These are phyloP conservation scores for Ustilago hordei DNA, from an alignment of 1,284 basidiomycete species.

Conservation along the genomic window DNA sequence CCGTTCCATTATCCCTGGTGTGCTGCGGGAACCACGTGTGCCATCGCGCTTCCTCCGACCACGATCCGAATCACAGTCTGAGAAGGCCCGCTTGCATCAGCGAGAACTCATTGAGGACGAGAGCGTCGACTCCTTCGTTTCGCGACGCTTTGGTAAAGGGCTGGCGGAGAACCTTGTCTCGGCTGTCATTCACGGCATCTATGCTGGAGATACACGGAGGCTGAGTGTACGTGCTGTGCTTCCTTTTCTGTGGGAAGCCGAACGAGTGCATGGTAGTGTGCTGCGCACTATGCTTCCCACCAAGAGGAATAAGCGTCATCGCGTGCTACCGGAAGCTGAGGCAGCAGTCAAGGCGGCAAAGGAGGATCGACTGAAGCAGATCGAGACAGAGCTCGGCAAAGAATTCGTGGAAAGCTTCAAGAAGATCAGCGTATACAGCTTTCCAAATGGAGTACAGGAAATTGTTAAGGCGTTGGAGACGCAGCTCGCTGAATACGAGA, in stretches of 20 bases:
- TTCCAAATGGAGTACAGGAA: conserved; percentile 81
- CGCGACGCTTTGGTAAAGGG: conserved; percentile 79
- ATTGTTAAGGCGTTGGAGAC: conserved; percentile 76
- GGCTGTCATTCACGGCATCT: conserved; percentile 91
- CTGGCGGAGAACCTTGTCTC: conserved; percentile 83
- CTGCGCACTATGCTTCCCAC: conserved; percentile 75
- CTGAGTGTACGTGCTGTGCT: conserved; percentile 84
- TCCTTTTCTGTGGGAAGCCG: conserved; percentile 78
- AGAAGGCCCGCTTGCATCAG: conserved; percentile 62
- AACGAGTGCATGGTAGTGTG: conserved; percentile 79
- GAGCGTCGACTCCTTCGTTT: conserved; percentile 82
- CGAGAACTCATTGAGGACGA: conserved; percentile 75
- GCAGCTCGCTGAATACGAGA: conserved; percentile 72
- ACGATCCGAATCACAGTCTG: conserved; percentile 66
- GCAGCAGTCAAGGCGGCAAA: conserved; percentile 23
- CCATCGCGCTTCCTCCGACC: conserved; percentile 65
- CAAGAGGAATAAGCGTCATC: conserved; percentile 47
- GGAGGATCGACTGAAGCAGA: conserved; percentile 36
- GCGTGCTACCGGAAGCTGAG: conserved; percentile 26
- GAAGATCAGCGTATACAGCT: conserved; percentile 81
- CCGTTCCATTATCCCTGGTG: conserved; percentile 38
- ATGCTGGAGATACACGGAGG: conserved; percentile 82
- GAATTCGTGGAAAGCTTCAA: conserved; percentile 73
- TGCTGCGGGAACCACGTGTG: conserved; percentile 75
- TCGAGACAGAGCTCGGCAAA: conserved; percentile 71